phyloP scores from a whole-genome alignment of 2,329 filamentous ascomycete genomes.

The Aureobasidium sp. region DNA sequence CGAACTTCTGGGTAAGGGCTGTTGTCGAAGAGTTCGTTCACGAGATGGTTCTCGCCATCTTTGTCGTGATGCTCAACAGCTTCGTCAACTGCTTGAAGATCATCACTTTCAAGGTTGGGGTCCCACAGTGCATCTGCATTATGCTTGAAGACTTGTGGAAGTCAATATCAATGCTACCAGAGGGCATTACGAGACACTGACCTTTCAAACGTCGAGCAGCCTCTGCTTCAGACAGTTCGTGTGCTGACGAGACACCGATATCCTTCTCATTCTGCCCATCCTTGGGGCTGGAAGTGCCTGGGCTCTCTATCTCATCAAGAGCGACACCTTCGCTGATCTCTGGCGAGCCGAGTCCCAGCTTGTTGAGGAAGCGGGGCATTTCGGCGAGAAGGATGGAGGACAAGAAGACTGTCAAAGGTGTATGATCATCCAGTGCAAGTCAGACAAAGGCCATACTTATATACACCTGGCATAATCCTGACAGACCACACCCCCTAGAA shows the following conservation, averaged over 20 bases:
- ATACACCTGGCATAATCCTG: background rate
- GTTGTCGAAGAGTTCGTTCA: conserved; percentile 55
- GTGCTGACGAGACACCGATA: background rate
- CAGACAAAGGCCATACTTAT: background rate
- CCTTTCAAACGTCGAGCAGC: background rate
- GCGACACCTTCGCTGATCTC: background rate
- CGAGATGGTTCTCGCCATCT: conserved; percentile 49
- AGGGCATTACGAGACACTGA: background rate
- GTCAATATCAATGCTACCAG: background rate
- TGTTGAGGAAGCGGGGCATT: background rate
- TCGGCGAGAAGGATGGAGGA: background rate
- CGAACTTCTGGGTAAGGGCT: conserved; percentile 59
- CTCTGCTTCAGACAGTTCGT: background rate
- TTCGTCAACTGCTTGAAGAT: conserved; percentile 48
- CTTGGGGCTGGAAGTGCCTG: background rate
- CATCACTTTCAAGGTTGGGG: conserved; percentile 2
- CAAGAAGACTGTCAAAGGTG: background rate
- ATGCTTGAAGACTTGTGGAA: background rate
- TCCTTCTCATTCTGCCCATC: background rate
- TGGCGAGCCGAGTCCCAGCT: background rate
- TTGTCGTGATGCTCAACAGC: conserved; percentile 49
- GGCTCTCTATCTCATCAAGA: background rate
- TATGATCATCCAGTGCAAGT: background rate
- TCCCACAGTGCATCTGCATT: conserved; percentile 7
- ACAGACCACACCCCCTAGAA: background rate